Percentiles rank a stretch among this genome's conserved stretches.
Evolutionary conservation across 2,329 filamentous ascomycete genomes (phyloP).

Genomic region (Penicillium vulpinum): DNA sequence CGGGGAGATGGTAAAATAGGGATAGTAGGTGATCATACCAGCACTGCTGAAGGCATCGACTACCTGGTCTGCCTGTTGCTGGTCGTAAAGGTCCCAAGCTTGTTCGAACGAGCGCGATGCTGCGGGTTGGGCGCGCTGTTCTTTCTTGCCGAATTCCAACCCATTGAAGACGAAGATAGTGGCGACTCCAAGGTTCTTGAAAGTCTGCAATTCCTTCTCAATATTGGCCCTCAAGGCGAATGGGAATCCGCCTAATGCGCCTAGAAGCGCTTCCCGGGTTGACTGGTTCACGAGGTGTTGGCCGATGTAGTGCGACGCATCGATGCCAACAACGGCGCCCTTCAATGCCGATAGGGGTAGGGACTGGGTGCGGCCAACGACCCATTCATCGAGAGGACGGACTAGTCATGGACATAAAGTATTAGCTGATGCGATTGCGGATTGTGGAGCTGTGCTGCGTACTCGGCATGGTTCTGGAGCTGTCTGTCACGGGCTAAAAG

Average conservation of each 20-base stretch:
- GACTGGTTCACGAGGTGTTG: constrained; percentile 69
- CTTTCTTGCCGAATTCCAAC: constrained; percentile 73
- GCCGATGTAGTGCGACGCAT: constrained; percentile 85
- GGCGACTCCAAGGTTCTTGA: constrained; percentile 68
- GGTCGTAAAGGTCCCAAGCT: constrained; percentile 86
- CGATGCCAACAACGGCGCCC: constrained; percentile 75
- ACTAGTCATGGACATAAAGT: constrained; percentile 31
- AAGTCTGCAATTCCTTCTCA: constrained; percentile 70
- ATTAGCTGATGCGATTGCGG: constrained; percentile 11
- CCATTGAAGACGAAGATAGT: constrained; percentile 92
- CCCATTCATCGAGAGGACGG: constrained; percentile 59
- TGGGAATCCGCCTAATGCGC: constrained; percentile 85
- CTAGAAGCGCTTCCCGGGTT: constrained; percentile 81
- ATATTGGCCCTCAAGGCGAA: constrained; percentile 74
- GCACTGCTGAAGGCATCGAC: constrained; percentile 84
- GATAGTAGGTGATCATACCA: constrained; percentile 52
- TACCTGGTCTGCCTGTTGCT: constrained; percentile 74
- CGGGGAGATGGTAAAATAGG: not conserved
- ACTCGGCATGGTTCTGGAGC: constrained; percentile 41
- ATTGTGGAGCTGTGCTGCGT: constrained; percentile 10
- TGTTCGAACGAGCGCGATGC: constrained; percentile 68
- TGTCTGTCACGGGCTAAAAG: constrained; percentile 24
- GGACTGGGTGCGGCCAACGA: constrained; percentile 53
- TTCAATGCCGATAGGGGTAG: constrained; percentile 70
- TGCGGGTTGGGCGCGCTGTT: constrained; percentile 64